phyloP scores from a whole-genome alignment of 2,329 filamentous ascomycete genomes.

The Orbilia ellipsospora region DNA sequence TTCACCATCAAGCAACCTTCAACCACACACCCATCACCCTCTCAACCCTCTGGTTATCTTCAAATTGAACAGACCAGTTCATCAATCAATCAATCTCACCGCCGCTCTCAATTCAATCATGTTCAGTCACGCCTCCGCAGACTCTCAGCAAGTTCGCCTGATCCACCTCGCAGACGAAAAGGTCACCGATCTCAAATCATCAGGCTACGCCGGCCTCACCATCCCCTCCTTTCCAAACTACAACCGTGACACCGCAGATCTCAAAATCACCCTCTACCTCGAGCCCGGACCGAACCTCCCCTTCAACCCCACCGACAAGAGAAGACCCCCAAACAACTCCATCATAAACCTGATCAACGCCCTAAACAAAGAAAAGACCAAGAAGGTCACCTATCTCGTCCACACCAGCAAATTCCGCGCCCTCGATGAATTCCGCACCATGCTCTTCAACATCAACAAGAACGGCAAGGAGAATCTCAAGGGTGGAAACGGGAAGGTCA shows the following conservation, averaged over 20 bases:
- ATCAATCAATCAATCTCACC: not conserved
- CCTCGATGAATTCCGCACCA: constrained; percentile 11
- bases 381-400: constrained; percentile 28
- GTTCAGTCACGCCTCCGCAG: too few species aligned
- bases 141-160: not conserved
- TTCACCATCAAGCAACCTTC: too few species aligned
- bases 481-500: constrained; percentile 18
- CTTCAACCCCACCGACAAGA: not conserved
- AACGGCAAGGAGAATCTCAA: not conserved
- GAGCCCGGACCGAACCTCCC: not conserved
- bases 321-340: constrained; percentile 7
- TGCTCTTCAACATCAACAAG: not conserved
- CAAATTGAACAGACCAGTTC: too few species aligned
- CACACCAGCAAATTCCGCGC: constrained; percentile 15
- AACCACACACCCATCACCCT: not conserved
- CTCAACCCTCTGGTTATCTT: not conserved
- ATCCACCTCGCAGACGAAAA: constrained; percentile 3
- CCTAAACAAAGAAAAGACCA: not conserved
- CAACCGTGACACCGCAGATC: constrained; percentile 25
- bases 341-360: constrained; percentile 10
- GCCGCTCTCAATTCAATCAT: not conserved
- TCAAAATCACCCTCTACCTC: constrained; percentile 33
- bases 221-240: constrained; percentile 25
- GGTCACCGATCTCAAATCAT: not conserved
- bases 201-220: constrained; percentile 19